phyloP scores from a whole-genome alignment of 371 early-diverging fungal species.

The Actinomortierella ambigua region DNA sequence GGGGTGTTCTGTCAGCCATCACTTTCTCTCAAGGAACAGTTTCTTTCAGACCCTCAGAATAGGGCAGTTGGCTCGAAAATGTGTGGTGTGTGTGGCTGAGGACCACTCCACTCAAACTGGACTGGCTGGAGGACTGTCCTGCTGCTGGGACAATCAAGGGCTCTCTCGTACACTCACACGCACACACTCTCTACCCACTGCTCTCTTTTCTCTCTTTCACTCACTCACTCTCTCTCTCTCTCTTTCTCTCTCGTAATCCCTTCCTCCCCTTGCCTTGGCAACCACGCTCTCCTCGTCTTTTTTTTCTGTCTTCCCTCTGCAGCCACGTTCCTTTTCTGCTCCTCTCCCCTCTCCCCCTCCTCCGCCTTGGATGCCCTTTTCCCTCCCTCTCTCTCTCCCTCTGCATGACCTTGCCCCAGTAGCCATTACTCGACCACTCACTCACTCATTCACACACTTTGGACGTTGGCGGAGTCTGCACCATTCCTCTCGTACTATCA shows the following conservation, averaged over 20 bases:
- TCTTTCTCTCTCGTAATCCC: constrained; percentile 1
- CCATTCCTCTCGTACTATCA: background rate
- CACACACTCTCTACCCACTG: background rate
- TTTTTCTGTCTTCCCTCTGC: background rate
- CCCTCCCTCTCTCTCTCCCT: constrained; percentile 1
- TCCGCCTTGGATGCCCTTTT: background rate
- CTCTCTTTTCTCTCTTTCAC: background rate
- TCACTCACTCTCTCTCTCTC: background rate
- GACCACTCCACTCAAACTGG: too few relatives aligned
- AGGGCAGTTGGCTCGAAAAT: too few relatives aligned
- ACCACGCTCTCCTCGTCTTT: background rate
- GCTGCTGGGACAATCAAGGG: background rate
- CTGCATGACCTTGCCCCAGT: background rate
- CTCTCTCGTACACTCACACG: background rate
- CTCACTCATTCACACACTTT: too few relatives aligned
- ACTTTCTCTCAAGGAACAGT: too few relatives aligned
- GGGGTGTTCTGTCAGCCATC: too few relatives aligned
- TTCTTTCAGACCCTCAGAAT: too few relatives aligned
- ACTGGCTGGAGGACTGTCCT: too few relatives aligned
- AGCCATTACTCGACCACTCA: background rate
- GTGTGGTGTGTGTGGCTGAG: too few relatives aligned
- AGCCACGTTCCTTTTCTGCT: background rate
- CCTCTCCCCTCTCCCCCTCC: background rate
- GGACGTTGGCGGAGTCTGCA: too few relatives aligned
- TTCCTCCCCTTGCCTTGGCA: background rate